phyloP scores from a whole-genome alignment of 2,329 filamentous ascomycete genomes.

The Fusarium sp. region DNA sequence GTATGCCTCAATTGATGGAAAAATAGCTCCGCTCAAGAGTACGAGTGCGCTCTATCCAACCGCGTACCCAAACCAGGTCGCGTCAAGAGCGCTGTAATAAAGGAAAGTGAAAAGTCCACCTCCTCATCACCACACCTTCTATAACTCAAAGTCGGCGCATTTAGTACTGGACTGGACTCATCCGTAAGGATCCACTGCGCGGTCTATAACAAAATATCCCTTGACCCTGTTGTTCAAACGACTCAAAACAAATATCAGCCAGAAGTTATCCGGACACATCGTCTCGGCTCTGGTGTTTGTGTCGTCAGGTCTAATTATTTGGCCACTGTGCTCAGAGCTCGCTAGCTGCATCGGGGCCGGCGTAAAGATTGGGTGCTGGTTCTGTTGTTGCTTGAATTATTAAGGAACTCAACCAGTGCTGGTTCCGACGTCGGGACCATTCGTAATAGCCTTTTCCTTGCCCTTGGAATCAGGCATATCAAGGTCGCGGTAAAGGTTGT shows the following conservation, averaged over 20 bases:
- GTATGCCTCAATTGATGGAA: conserved; percentile 39
- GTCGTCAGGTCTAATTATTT: conserved; percentile 18
- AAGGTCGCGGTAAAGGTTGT: conserved; percentile 70
- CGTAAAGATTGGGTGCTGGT: background rate
- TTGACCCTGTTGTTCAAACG: conserved; percentile 11
- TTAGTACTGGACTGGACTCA: conserved; percentile 7
- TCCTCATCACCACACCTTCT: conserved; percentile 26
- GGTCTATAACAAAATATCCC: conserved; percentile 29
- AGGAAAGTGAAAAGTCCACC: conserved; percentile 38
- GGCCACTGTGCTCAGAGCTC: conserved; percentile 4
- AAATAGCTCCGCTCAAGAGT: conserved; percentile 38
- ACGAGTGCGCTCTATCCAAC: conserved; percentile 34
- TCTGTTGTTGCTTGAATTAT: conserved; percentile 12
- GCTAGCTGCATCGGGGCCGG: conserved; percentile 10
- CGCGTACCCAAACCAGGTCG: conserved; percentile 25
- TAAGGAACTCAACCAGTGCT: conserved; percentile 44
- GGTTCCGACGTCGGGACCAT: conserved; percentile 33
- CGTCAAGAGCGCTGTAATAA: conserved; percentile 30
- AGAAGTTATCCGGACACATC: conserved; percentile 14
- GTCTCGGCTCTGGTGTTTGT: conserved; percentile 14
- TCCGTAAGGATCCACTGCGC: conserved; percentile 10
- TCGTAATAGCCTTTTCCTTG: conserved; percentile 37
- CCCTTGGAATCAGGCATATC: conserved; percentile 45
- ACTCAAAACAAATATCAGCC: conserved; percentile 21
- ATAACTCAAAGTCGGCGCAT: conserved; percentile 21